Base-by-base conservation (phyloP, 78 protist genomes). In the Dictyostelium citrinum region DNA sequence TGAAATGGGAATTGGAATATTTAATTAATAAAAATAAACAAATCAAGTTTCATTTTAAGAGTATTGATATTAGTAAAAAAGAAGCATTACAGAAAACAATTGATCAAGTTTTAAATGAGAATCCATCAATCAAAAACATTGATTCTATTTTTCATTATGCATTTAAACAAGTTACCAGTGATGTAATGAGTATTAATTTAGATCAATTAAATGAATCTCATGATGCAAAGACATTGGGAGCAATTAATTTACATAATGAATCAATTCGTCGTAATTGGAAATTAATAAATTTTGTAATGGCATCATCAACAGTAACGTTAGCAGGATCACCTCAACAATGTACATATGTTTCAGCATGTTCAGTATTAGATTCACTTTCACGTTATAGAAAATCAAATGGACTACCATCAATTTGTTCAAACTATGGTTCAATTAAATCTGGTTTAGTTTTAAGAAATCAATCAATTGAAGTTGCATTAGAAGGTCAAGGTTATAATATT, bases 291-390 rank as follows among this genome's bases (percentile, higher is more conserved):
- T 85, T 90, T 64, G 71, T 96, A 31, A 43, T 95, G n/a, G 75
- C 81, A 22, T 94, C 96, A 1, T 91, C 96, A 7, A 51, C 84
- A 16, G 80, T 33, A 8, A 58, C 91, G 5, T 51, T 85, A 2
- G 45, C 82, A 1, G 97, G 96, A 11, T 27, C 74, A 39, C 29
- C 72, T 16, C 91, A 75, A 27, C 97, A 95, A 75, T 41, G 94
- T 33, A 29, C 82, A 51, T 96, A 96, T 82, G 82, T 91, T 31
- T 81, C 96, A 11, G 96, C 97, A 45, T 95, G 95, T 90, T 74
- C 85, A 24, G 84, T 91, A 11, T 90, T 90, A 4, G 97, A 96
- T 68, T 20, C 84, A n/a, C 49, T 95, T 8, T 68, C 96, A 64
- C 17, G 31, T 29, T 72, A 12, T 45, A 82, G 97, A 33, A 35